phyloP scores from a whole-genome alignment of 192 early-diverging fungal genomes.

The Umbelopsis isabellina region DNA sequence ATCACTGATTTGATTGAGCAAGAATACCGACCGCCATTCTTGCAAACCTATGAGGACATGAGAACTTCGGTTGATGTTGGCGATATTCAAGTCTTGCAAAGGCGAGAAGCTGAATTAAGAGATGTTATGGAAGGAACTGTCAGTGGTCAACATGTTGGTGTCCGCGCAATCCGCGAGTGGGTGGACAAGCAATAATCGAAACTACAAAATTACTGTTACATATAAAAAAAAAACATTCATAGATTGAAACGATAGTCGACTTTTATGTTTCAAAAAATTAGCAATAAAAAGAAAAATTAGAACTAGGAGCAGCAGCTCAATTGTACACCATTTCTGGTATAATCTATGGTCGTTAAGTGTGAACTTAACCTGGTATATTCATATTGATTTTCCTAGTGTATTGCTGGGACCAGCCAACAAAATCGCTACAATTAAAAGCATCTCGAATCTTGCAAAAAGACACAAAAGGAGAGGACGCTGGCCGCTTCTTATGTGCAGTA shows the following conservation, averaged over 20 bases:
- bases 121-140: conserved; percentile 22
- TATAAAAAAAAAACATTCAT: neutral
- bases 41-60: neutral
- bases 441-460: too few species aligned
- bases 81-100: neutral
- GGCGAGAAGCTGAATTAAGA: conserved; percentile 5
- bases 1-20: conserved; percentile 2
- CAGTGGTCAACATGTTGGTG: neutral
- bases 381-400: too few species aligned
- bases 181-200: conserved; percentile 13
- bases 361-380: too few species aligned
- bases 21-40: neutral
- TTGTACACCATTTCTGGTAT: neutral
- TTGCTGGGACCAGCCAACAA: conserved; percentile 6
- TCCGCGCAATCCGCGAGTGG: conserved; percentile 12
- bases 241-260: neutral
- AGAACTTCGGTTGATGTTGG: neutral
- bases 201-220: neutral
- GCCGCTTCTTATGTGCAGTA: neutral
- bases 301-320: neutral
- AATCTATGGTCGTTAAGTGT: too few species aligned
- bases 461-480: neutral
- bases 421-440: too few species aligned
- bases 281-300: conserved; percentile 10
- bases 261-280: neutral